A percentile compares a stretch with the other conserved stretches of the same genome.
Evolutionary conservation across 306 rosid genomes (phyloP).

Genomic region (Lathyrus tuberosus): DNA sequence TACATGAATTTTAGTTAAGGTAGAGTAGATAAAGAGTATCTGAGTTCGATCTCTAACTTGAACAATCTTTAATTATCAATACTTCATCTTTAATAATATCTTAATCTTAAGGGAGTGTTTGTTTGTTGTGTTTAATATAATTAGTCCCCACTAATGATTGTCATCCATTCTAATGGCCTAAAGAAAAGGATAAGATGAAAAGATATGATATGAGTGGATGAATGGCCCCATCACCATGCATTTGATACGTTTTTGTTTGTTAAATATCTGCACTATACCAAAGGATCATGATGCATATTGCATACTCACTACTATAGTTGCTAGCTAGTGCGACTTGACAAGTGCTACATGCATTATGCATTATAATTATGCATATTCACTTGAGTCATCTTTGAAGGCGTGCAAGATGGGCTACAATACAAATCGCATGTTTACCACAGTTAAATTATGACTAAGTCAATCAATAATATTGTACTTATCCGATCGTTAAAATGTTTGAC

Average conservation of each 20-base stretch:
- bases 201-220: slow-evolving; percentile 30
- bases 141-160: slow-evolving; percentile 7
- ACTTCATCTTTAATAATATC: not conserved
- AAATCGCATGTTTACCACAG: too few relatives aligned
- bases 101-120: too few relatives aligned
- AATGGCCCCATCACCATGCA: slow-evolving; percentile 50
- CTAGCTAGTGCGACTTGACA: slow-evolving; percentile 32
- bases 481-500: not conserved
- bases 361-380: not conserved
- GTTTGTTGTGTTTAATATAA: slow-evolving; percentile 16
- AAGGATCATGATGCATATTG: slow-evolving; percentile 18
- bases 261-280: slow-evolving; percentile 16
- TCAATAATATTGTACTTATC: not conserved
- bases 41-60: not conserved
- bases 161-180: slow-evolving; percentile 30
- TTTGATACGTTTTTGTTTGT: slow-evolving; percentile 35
- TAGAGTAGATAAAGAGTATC: too few relatives aligned
- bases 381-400: too few relatives aligned
- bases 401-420: too few relatives aligned
- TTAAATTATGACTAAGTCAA: not conserved
- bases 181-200: slow-evolving; percentile 40
- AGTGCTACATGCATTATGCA: slow-evolving; percentile 5
- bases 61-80: not conserved
- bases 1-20: too few relatives aligned
- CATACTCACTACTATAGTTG: slow-evolving; percentile 7